Evolutionary conservation across 2,329 filamentous ascomycete genomes (phyloP), one percentile per base, ranked within the genome.

Genomic region (Claviceps lovelessii): DNA sequence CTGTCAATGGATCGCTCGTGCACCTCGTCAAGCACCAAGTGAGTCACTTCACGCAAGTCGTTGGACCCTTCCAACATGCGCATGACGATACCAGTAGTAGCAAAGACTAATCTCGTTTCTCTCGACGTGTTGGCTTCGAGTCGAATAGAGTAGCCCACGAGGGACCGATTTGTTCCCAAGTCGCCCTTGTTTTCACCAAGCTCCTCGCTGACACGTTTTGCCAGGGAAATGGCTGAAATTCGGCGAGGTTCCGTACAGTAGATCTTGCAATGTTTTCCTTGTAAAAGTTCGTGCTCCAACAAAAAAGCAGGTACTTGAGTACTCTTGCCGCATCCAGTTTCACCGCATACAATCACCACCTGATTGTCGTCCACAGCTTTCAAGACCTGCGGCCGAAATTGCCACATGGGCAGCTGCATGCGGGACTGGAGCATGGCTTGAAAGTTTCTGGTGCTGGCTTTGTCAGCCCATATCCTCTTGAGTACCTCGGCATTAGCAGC

Each of bases 1-100:
- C 90, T 95, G 66, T 98, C 93, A 61, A 98, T 97, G 13, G 89
- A 88, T 58, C 91, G 83, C 68, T 98, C 93, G 65, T 98, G 93
- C 2, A 97, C 91, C 70, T 98, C 93, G 64, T 98, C 93, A n/a
- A 98, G 83, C 49, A 98, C 83, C 57, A 98, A 73, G 71, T 97
- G 93, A 0, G 91, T 95, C 53, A 98, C 84, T 59, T 96, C 91
- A 55, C 83, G 80, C 47, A 98, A 79, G 55, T 94, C 86, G 59
- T 89, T 86, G 0, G 88, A 87, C 9, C 85, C 85, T 68, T 98
- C 93, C 15, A 98, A 76, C 91, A 98, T 97, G 33, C 93, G 84
- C 76, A 98, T 88, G n/a, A 98, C 89, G 56, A 98, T 95, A 73
- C 93, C 82, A 6, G 82, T 86, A 2, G 86, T 96, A 53, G 93